Conservation (phyloP, 192 early-diverging fungal species). For the Mortierella claussenii region DNA sequence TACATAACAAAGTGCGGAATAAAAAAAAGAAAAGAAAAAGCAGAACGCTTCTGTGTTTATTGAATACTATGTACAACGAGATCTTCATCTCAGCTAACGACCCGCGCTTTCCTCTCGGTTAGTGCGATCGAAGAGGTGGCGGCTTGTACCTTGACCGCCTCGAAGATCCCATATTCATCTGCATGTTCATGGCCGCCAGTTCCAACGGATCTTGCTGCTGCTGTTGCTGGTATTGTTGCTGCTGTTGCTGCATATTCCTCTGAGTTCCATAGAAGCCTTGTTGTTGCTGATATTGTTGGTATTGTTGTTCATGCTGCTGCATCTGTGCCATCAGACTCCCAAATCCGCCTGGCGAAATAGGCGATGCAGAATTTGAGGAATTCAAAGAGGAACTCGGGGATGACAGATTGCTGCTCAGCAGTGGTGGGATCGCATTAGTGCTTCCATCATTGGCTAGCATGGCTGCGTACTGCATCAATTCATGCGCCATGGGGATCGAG, state of each 20-base stretch:
- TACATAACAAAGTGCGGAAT: too few species aligned
- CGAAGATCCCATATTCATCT: constrained; percentile 46
- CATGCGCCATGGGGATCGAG: constrained; percentile 27
- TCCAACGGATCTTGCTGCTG: constrained; percentile 21
- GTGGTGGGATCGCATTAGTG: constrained; percentile 6
- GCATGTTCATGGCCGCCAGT: constrained; percentile 26
- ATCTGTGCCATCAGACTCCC: constrained; percentile 8
- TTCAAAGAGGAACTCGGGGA: constrained; percentile 7
- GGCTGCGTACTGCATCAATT: constrained; percentile 45
- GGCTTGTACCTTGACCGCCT: constrained; percentile 41
- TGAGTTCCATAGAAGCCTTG: too few species aligned
- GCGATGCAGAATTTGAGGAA: neutral
- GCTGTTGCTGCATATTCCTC: neutral
- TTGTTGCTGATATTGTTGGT: neutral
- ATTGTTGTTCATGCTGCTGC: constrained; percentile 11
- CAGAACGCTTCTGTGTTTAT: too few species aligned
- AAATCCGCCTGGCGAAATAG: neutral
- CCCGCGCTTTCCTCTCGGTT: too few species aligned
- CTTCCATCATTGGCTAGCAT: constrained; percentile 20
- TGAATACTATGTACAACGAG: neutral
- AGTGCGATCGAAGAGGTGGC: constrained; percentile 21
- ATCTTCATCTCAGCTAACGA: neutral
- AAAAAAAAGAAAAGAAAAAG: neutral
- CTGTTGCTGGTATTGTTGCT: neutral
- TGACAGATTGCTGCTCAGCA: constrained; percentile 3